Evolutionary conservation across 805 yeast genomes (phyloP).

Genomic region (Ogataea saltuana): DNA sequence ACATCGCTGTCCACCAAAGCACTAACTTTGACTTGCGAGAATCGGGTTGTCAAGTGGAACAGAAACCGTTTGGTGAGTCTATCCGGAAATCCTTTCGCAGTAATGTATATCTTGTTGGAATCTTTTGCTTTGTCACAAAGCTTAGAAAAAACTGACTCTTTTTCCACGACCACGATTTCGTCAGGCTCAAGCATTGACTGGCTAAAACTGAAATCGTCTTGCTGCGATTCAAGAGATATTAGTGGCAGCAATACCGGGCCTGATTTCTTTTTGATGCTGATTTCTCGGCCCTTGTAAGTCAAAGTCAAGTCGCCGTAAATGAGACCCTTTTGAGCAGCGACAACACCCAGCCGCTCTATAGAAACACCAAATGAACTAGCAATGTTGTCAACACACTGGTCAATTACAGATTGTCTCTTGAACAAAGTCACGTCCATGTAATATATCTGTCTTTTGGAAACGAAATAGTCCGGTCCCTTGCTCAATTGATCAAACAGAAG

Average conservation of each 20-base stretch:
- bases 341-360: constrained; percentile 42
- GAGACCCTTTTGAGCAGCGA: constrained; percentile 59
- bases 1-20: constrained; percentile 66
- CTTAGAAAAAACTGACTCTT: constrained; percentile 49
- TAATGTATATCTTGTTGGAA: constrained; percentile 40
- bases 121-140: constrained; percentile 22
- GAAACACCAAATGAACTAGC: constrained; percentile 40
- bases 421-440: constrained; percentile 59
- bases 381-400: constrained; percentile 40
- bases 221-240: constrained; percentile 28
- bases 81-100: constrained; percentile 74
- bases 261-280: constrained; percentile 14
- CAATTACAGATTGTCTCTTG: constrained; percentile 43
- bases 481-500: constrained; percentile 20
- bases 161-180: constrained; percentile 48
- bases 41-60: constrained; percentile 27
- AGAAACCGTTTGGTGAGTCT: constrained; percentile 48
- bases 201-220: constrained; percentile 20
- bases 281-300: constrained; percentile 15
- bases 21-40: constrained; percentile 35
- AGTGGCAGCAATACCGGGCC: constrained; percentile 42
- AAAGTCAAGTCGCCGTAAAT: constrained; percentile 42
- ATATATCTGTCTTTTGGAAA: constrained; percentile 58
- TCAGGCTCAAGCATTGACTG: constrained; percentile 18
- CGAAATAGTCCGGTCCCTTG: constrained; percentile 10